Evolutionary conservation across 2,329 filamentous ascomycete species (phyloP), one percentile per base, ranked within the genome.

Genomic region (Pseudocercospora fijiensis): DNA sequence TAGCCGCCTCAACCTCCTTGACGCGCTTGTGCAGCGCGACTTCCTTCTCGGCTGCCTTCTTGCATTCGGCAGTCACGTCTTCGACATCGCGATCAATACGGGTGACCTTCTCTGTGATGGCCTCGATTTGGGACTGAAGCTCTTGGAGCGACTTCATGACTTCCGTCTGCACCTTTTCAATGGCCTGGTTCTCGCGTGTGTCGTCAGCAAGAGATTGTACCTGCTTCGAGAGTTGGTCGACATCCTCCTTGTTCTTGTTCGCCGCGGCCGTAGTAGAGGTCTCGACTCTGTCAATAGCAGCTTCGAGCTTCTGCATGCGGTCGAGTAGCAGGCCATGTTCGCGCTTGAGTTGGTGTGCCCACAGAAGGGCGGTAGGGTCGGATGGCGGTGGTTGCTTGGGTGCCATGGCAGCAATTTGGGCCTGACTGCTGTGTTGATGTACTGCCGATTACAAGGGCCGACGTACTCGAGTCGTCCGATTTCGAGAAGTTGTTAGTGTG

Each of bases 311-410:
- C 53, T 74, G 71, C 70, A 79, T 72, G 20, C 77, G 75, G 0
- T 67, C 61, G 6, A 77, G 72, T 2, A 80, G 70, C 52, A 72
- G 68, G 3, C 65, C 68, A 62, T 80, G 73, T 51, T 79, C 74
- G 26, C 74, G 72, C 63, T 77, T 76, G 28, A 79, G 70, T 53
- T 79, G 76, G 27, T 78, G 74, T 0, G 75, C 76, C 78, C 78
- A 80, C 8, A 81, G 69, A 4, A 80, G 72, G 10, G 68, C 65
- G 0, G 66, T 69, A 3, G 72, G 70, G 3, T 68, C 70, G 3
- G 70, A 60, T 13, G 70, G 66, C 52, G 57, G 47, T 52, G 57
- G 62, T 13, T 18, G 26, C 27, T 66, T 65, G 7, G 64, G 63
- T 27, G 63, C 57, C 61, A 66, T 68, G 24, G 30, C 27, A 24